phyloP scores from a whole-genome alignment of 257 asterid genomes.

The Solanum etuberosum region DNA sequence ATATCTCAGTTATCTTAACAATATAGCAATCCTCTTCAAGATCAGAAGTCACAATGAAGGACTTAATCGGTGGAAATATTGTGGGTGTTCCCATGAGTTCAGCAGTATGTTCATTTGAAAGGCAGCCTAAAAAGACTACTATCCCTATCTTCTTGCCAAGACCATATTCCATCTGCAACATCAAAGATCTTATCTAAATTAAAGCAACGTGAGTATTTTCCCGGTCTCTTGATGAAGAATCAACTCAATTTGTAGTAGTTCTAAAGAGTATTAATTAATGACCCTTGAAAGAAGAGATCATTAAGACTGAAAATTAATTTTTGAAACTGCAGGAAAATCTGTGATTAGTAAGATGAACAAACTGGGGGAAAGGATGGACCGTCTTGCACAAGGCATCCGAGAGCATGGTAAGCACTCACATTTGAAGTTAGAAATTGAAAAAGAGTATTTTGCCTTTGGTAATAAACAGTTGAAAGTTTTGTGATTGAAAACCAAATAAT shows the following conservation, averaged over 20 bases:
- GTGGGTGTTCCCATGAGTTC: background rate
- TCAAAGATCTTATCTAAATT: background rate
- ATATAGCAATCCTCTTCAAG: background rate
- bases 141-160: background rate
- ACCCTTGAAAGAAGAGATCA: background rate
- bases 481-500: background rate
- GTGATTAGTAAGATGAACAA: background rate
- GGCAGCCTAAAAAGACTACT: background rate
- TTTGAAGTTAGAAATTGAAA: no score
- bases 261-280: background rate
- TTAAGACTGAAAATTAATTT: background rate
- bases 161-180: background rate
- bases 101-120: background rate
- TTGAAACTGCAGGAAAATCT: background rate
- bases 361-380: slow-evolving; percentile 17
- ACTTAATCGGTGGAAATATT: background rate
- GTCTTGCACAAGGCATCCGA: slow-evolving; percentile 28
- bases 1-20: background rate
- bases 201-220: background rate
- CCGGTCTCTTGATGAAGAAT: background rate
- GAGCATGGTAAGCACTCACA: slow-evolving; percentile 18
- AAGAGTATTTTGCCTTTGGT: background rate
- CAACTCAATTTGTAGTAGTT: background rate
- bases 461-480: background rate
- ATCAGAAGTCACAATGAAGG: background rate